phyloP scores from a whole-genome alignment of 148 eudicot species.

The Vaccinium macrocarpon region DNA sequence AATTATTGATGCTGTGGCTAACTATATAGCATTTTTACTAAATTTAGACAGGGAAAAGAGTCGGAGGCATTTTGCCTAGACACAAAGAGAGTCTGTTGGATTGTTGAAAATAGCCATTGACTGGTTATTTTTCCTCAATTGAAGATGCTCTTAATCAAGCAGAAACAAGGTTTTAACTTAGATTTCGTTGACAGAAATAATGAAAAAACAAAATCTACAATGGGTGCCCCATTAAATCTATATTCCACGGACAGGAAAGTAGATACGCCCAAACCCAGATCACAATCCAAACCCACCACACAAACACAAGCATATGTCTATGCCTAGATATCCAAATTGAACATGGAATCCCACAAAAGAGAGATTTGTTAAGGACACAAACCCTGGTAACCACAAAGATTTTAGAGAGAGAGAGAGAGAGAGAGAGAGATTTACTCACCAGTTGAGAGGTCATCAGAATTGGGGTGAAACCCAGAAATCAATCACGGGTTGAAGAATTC shows the following conservation, averaged over 20 bases:
- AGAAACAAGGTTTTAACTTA: not conserved
- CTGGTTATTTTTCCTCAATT: not conserved
- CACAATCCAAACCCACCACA: conserved; percentile 12
- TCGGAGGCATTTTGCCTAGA: not conserved
- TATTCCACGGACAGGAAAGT: not conserved
- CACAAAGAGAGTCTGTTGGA: not conserved
- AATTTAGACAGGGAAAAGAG: not conserved
- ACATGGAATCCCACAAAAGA: not conserved
- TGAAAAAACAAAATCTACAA: not conserved
- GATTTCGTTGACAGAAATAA: not conserved
- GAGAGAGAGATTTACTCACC: not conserved
- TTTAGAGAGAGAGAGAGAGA: not conserved
- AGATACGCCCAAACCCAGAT: conserved; percentile 12
- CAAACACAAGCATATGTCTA: not conserved
- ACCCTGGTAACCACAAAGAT: not conserved
- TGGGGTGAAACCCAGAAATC: conserved; percentile 6
- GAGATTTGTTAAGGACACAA: not conserved
- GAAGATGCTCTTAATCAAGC: conserved; percentile 4
- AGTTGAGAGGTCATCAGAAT: conserved; percentile 2
- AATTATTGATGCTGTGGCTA: not conserved
- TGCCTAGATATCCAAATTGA: not conserved
- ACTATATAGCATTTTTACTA: not conserved
- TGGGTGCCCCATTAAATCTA: not conserved
- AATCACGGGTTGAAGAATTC: not conserved
- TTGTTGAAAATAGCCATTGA: not conserved